phyloP scores from a whole-genome alignment of 805 yeast genomes.

The Ogataea methanolica region DNA sequence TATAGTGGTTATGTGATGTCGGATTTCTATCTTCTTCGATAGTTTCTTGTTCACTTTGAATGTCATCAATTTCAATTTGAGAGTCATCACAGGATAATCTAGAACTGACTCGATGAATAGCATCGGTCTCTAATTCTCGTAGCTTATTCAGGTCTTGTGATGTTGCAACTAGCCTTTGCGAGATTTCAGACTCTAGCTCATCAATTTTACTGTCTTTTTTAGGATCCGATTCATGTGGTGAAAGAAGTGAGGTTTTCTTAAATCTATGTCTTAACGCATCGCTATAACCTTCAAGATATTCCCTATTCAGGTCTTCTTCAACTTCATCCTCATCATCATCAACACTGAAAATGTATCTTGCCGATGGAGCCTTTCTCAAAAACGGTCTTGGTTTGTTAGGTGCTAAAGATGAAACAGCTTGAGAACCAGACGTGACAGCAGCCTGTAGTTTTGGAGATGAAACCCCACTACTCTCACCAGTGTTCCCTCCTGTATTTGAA shows the following conservation, averaged over 20 bases:
- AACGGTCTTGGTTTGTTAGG: conserved; percentile 20
- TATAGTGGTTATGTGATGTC: not conserved
- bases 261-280: conserved; percentile 58
- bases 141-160: conserved; percentile 22
- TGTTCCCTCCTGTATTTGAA: not conserved
- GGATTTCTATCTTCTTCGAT: conserved; percentile 9
- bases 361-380: conserved; percentile 24
- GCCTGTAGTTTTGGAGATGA: conserved; percentile 12
- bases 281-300: conserved; percentile 66
- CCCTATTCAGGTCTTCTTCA: conserved; percentile 52
- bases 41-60: conserved; percentile 6
- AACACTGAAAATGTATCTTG: conserved; percentile 57
- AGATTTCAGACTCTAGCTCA: conserved; percentile 27
- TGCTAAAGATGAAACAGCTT: conserved; percentile 1
- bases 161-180: conserved; percentile 17
- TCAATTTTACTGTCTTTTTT: conserved; percentile 11
- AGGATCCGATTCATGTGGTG: conserved; percentile 3
- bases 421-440: conserved; percentile 7
- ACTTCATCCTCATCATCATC: conserved; percentile 79
- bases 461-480: conserved; percentile 3
- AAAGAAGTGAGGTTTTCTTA: conserved; percentile 21
- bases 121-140: conserved; percentile 27
- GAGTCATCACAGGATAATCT: conserved; percentile 10
- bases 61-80: conserved; percentile 10
- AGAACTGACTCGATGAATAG: conserved; percentile 13